Conservation (phyloP, 2,329 filamentous ascomycete genomes). For the Nemania sp. region DNA sequence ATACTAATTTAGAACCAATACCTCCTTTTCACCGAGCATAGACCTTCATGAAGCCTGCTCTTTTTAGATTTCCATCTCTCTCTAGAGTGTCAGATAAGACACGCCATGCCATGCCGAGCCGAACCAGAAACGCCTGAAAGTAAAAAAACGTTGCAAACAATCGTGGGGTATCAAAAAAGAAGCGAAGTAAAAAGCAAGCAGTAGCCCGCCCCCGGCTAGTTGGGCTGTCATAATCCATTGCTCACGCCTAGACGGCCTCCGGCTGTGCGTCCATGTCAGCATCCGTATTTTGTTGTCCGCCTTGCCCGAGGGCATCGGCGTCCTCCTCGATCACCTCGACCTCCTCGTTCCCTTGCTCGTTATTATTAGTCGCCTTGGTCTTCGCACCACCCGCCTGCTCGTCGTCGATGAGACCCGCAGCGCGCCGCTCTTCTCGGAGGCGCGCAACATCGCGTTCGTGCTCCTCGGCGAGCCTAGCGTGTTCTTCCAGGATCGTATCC, state of each 20-base stretch:
- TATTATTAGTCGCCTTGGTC: constrained; percentile 36
- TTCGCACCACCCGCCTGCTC: constrained; percentile 60
- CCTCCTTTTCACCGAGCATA: neutral
- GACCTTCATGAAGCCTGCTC: neutral
- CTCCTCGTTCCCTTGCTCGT: constrained; percentile 18
- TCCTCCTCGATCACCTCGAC: constrained; percentile 38
- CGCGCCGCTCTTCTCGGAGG: constrained; percentile 56
- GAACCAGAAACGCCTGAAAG: constrained; percentile 1
- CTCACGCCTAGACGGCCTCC: constrained; percentile 23
- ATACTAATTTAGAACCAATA: neutral
- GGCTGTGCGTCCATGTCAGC: constrained; percentile 13
- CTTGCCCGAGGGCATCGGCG: constrained; percentile 33
- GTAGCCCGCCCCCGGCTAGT: neutral
- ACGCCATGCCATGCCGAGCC: neutral
- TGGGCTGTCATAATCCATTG: neutral
- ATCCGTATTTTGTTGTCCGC: constrained; percentile 7
- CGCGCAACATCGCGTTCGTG: constrained; percentile 61
- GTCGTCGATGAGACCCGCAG: constrained; percentile 51
- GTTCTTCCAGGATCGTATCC: constrained; percentile 68
- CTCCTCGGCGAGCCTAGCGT: constrained; percentile 56
- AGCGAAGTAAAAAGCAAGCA: constrained; percentile 4
- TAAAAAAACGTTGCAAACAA: constrained; percentile 37
- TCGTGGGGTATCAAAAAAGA: constrained; percentile 47
- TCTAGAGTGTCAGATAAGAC: neutral
- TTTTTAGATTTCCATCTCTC: neutral